Evolutionary conservation across 1,139 yeast genomes (phyloP).

Genomic region (Torulaspora pretoriensis): DNA sequence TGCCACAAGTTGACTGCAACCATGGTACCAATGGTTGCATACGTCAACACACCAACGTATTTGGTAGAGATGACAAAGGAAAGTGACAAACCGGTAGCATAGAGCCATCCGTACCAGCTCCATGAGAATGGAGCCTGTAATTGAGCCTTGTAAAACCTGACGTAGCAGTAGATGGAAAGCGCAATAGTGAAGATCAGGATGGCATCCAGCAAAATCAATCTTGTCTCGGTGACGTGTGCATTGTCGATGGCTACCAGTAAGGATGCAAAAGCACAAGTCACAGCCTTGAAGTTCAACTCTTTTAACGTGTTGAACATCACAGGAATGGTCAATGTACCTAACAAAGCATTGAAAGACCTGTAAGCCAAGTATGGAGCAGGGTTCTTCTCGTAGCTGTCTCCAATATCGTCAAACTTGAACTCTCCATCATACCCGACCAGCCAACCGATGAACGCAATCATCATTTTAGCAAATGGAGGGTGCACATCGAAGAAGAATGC

Average conservation of each 20-base stretch:
- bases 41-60: slow-evolving; percentile 92
- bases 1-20: slow-evolving; percentile 85
- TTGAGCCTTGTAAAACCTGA: slow-evolving; percentile 73
- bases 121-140: slow-evolving; percentile 53
- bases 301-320: slow-evolving; percentile 76
- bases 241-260: slow-evolving; percentile 78
- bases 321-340: slow-evolving; percentile 82
- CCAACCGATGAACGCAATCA: slow-evolving; percentile 89
- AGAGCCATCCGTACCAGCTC: slow-evolving; percentile 86
- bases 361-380: slow-evolving; percentile 88
- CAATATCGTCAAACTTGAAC: slow-evolving; percentile 88
- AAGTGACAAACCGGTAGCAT: slow-evolving; percentile 74
- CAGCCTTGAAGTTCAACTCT: slow-evolving; percentile 72
- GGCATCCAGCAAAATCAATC: slow-evolving; percentile 87
- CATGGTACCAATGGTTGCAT: slow-evolving; percentile 78
- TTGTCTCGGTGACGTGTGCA: slow-evolving; percentile 88
- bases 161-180: slow-evolving; percentile 69
- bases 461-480: slow-evolving; percentile 94
- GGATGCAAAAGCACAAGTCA: slow-evolving; percentile 80
- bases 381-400: slow-evolving; percentile 69
- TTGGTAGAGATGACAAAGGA: slow-evolving; percentile 92
- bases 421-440: slow-evolving; percentile 82
- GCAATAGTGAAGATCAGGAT: slow-evolving; percentile 82
- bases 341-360: slow-evolving; percentile 74
- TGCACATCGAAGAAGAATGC: slow-evolving; percentile 93